These are phyloP conservation scores for Murraya koenigii DNA, from an alignment of 345 rosid species.

Conservation along the genomic window DNA sequence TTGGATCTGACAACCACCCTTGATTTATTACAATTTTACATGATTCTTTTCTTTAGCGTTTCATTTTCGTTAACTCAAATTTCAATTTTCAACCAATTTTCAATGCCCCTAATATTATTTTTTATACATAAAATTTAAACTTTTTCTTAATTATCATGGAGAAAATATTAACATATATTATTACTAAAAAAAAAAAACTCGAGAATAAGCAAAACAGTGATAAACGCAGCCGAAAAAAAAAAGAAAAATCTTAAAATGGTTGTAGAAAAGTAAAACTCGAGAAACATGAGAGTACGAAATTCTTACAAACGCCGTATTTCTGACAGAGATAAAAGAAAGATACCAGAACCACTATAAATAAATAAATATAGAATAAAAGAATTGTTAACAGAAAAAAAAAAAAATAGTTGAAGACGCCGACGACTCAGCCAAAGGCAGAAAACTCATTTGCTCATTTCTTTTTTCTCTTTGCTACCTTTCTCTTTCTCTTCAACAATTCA, in stretches of 20 bases:
- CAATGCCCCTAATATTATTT: no score
- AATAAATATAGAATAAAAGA: neutral
- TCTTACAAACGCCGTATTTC: neutral
- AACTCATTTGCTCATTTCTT: slow-evolving; percentile 22
- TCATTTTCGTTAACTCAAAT: neutral
- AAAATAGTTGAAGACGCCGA: slow-evolving; percentile 30
- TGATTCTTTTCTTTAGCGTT: neutral
- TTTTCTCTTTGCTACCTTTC: neutral
- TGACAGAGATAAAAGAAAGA: neutral
- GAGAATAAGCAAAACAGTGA: neutral
- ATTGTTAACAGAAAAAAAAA: neutral
- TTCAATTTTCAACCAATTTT: neutral
- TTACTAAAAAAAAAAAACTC: neutral
- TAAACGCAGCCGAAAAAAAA: neutral
- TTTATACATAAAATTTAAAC: no score
- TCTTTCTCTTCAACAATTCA: slow-evolving; percentile 11
- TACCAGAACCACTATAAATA: neutral
- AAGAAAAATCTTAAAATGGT: no score
- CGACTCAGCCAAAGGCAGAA: slow-evolving; percentile 28
- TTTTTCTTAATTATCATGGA: no score
- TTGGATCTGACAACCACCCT: neutral
- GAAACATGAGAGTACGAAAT: neutral
- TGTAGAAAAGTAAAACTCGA: neutral
- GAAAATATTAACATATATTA: no score
- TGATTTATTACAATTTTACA: no score